Conservation (phyloP, 1,284 basidiomycete genomes). For the Ceratobasidium sp. region DNA sequence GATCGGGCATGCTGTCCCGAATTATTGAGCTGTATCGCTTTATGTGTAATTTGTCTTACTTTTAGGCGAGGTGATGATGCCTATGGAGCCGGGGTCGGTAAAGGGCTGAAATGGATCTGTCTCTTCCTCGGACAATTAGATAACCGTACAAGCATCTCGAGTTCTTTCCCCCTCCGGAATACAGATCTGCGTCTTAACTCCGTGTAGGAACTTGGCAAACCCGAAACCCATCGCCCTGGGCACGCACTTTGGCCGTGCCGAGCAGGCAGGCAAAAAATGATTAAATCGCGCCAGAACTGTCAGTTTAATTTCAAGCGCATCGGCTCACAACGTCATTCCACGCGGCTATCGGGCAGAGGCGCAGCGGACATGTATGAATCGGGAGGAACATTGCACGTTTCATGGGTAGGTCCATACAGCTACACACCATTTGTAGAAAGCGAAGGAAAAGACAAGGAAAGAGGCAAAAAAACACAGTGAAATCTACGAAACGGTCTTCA, state of each 20-base stretch:
- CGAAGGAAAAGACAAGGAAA: not conserved
- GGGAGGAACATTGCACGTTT: constrained; percentile 23
- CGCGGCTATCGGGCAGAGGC: too few relatives aligned
- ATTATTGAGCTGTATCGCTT: too few relatives aligned
- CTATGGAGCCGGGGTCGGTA: too few relatives aligned
- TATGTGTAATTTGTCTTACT: too few relatives aligned
- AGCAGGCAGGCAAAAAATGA: too few relatives aligned
- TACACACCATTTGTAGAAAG: constrained; percentile 22
- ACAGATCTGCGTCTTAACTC: too few relatives aligned
- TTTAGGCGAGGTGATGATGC: too few relatives aligned
- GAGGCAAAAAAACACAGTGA: constrained; percentile 13
- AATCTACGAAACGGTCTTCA: constrained; percentile 20
- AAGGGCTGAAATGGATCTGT: not conserved
- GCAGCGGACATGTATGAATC: not conserved
- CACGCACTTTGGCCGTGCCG: not conserved
- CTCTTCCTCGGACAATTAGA: not conserved
- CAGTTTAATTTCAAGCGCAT: too few relatives aligned
- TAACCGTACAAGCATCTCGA: not conserved
- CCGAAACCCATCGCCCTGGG: not conserved
- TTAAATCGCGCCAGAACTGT: too few relatives aligned
- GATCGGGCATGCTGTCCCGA: too few relatives aligned
- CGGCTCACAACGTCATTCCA: too few relatives aligned
- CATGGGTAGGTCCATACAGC: constrained; percentile 30
- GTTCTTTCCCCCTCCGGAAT: too few relatives aligned
- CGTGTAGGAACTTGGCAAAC: not conserved